Conservation (phyloP, 2,329 filamentous ascomycete genomes). For the Fusarium sp. region DNA sequence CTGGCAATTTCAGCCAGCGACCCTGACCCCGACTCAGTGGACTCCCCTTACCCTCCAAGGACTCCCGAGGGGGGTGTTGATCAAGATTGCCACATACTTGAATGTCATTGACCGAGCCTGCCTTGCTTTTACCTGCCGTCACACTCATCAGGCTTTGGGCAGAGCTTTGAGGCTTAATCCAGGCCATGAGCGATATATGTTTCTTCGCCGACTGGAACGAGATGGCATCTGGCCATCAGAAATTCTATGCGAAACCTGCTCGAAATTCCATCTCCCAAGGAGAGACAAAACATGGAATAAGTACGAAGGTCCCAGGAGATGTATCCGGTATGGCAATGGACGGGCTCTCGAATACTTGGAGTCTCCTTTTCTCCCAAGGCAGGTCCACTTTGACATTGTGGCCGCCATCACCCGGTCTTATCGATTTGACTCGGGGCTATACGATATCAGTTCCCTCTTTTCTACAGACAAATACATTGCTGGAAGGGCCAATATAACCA, state of each 20-base stretch:
- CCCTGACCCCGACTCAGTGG: not conserved
- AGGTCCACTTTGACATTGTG: not conserved
- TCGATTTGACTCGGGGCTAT: not conserved
- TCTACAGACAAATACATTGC: not conserved
- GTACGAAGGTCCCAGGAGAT: not conserved
- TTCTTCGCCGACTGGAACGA: not conserved
- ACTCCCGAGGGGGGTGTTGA: not conserved
- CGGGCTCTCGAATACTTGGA: not conserved
- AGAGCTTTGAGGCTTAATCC: not conserved
- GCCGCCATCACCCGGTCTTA: not conserved
- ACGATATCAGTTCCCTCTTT: not conserved
- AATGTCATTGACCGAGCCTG: not conserved
- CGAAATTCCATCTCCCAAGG: not conserved
- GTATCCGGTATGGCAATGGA: not conserved
- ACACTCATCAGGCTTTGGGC: not conserved
- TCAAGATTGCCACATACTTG: not conserved
- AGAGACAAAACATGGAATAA: not conserved
- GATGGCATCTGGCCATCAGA: not conserved
- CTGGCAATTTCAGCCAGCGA: not conserved
- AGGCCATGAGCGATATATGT: not conserved
- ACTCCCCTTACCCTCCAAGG: not conserved
- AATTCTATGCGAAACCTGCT: not conserved
- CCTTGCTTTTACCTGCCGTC: not conserved
- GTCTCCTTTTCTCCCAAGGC: not conserved
- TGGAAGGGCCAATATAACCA: not conserved